Conservation (phyloP, 345 rosid genomes). For the Ricinus communis region DNA sequence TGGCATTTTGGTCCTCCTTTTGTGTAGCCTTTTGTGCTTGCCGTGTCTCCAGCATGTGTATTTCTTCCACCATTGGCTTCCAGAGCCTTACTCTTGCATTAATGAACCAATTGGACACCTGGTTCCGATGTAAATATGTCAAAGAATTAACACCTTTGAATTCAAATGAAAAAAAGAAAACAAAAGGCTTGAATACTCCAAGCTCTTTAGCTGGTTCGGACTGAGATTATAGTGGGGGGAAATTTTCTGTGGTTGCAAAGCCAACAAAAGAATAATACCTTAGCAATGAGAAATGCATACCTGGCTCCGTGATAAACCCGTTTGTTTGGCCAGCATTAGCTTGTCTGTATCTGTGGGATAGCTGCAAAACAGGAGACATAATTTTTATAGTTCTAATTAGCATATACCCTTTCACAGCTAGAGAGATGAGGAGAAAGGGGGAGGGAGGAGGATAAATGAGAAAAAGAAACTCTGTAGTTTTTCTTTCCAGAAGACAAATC, state of each 20-base stretch:
- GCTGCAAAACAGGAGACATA: slow-evolving; percentile 10
- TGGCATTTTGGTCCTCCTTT: slow-evolving; percentile 46
- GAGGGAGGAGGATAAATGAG: neutral
- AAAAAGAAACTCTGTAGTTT: neutral
- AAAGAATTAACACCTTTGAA: neutral
- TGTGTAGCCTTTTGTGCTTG: slow-evolving; percentile 45
- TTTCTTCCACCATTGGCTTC: slow-evolving; percentile 43
- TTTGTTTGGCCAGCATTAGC: slow-evolving; percentile 25
- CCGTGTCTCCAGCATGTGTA: slow-evolving; percentile 30
- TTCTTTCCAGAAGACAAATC: neutral
- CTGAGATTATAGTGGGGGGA: neutral
- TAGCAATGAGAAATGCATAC: slow-evolving; percentile 2
- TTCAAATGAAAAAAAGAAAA: neutral
- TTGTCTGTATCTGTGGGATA: slow-evolving; percentile 34
- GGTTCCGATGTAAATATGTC: slow-evolving; percentile 42
- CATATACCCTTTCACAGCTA: neutral
- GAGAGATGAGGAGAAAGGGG: neutral
- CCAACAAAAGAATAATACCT: neutral
- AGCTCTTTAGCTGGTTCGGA: neutral
- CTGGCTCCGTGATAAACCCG: slow-evolving; percentile 38
- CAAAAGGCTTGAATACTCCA: neutral
- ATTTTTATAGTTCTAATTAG: neutral
- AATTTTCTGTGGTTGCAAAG: neutral
- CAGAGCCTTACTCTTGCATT: slow-evolving; percentile 38
- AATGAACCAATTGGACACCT: slow-evolving; percentile 43